Percentiles rank a stretch among this genome's conserved stretches.
Evolutionary conservation across 148 eudicot species (phyloP).

Genomic region (Rhododendron griersonianum): DNA sequence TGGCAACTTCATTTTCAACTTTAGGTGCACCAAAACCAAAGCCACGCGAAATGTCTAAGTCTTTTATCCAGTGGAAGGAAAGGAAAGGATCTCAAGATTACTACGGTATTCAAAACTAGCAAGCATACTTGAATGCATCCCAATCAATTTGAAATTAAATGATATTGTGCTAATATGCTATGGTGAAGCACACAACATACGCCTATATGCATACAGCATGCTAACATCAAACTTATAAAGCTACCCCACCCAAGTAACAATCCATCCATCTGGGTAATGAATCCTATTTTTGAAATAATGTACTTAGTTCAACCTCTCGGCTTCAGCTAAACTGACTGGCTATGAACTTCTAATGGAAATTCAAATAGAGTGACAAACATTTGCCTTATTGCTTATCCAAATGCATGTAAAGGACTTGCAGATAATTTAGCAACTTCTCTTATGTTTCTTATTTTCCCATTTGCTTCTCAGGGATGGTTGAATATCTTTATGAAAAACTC

Average conservation of each 20-base stretch:
- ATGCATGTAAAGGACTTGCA: not conserved
- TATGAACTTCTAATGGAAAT: not conserved
- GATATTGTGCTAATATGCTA: not conserved
- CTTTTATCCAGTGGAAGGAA: not conserved
- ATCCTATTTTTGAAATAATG: not conserved
- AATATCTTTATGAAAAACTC: not conserved
- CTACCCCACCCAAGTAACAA: not conserved
- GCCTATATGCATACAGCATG: not conserved
- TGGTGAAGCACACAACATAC: not conserved
- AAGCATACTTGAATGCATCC: constrained; percentile 1
- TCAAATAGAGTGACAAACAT: not conserved
- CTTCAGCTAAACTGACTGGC: not conserved
- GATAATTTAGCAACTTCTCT: not conserved
- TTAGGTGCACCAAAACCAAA: not conserved
- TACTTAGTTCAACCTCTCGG: not conserved
- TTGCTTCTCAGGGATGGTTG: not conserved
- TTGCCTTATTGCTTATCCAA: not conserved
- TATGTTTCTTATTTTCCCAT: not conserved
- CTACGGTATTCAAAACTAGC: not conserved
- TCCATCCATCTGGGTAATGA: not conserved
- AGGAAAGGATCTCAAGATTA: not conserved
- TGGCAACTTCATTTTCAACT: constrained; percentile 6
- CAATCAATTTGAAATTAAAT: not conserved
- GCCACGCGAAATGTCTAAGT: not conserved
- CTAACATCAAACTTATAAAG: not conserved